Conservation (phyloP, 2,329 filamentous ascomycete genomes). For the Trichoderma sp. region DNA sequence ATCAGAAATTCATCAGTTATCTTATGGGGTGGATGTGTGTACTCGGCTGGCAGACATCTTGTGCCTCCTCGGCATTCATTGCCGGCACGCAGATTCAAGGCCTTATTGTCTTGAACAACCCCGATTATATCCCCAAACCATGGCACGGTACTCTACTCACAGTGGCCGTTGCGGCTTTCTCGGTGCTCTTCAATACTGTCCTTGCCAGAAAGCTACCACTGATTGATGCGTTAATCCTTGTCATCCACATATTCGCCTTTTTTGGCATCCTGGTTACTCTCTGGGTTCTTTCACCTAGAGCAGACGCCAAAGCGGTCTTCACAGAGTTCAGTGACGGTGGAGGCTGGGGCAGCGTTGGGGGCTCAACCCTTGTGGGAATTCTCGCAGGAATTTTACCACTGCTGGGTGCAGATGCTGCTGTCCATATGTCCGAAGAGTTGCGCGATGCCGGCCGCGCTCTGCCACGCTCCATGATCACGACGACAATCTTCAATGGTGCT, state of each 20-base stretch:
- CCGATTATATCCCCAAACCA: not conserved
- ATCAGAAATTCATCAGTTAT: constrained; percentile 55
- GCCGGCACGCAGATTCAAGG: constrained; percentile 45
- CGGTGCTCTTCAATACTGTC: constrained; percentile 2
- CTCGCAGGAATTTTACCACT: constrained; percentile 16
- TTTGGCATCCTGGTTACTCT: constrained; percentile 34
- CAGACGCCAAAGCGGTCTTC: constrained; percentile 6
- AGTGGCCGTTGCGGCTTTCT: not conserved
- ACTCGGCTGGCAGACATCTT: constrained; percentile 44
- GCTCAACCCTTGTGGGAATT: constrained; percentile 15
- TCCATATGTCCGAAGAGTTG: constrained; percentile 19
- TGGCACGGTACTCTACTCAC: constrained; percentile 13
- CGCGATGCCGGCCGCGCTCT: constrained; percentile 31
- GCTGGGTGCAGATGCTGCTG: not conserved
- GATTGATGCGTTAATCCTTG: constrained; percentile 49
- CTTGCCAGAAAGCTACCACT: constrained; percentile 41
- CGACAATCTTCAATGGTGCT: constrained; percentile 48
- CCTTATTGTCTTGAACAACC: constrained; percentile 35
- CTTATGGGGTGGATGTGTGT: constrained; percentile 46
- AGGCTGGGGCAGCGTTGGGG: constrained; percentile 4
- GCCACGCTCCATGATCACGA: constrained; percentile 25
- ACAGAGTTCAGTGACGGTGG: constrained; percentile 10
- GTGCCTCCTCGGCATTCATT: constrained; percentile 41
- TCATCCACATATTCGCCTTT: constrained; percentile 44
- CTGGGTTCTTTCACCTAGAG: constrained; percentile 26